A percentile compares a stretch with the other conserved stretches of the same genome.
Evolutionary conservation across 1,139 yeast species (phyloP).

Genomic region (Sugiyamaella pinicola): DNA sequence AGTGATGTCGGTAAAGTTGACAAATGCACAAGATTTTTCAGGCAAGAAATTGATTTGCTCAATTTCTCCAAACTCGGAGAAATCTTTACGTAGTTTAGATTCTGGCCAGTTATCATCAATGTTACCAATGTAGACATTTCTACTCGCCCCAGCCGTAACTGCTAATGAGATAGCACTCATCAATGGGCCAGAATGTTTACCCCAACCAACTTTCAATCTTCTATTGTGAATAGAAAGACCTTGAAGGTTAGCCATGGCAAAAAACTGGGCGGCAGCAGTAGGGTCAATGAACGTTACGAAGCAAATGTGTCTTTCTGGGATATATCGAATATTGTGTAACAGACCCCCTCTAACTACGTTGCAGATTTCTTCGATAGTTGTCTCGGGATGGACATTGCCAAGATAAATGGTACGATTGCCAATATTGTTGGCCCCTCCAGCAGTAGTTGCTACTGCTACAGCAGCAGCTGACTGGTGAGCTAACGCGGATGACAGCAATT

Average conservation of each 20-base stretch:
- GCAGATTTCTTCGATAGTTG: slow-evolving; percentile 89
- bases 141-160: slow-evolving; percentile 90
- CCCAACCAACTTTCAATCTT: slow-evolving; percentile 92
- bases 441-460: slow-evolving; percentile 69
- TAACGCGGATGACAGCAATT: slow-evolving; percentile 50
- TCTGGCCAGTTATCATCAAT: slow-evolving; percentile 59
- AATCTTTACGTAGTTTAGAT: slow-evolving; percentile 67
- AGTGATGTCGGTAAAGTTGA: slow-evolving; percentile 84
- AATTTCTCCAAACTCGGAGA: slow-evolving; percentile 83
- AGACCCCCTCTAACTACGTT: slow-evolving; percentile 93
- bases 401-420: slow-evolving; percentile 92
- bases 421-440: slow-evolving; percentile 75
- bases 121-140: slow-evolving; percentile 88
- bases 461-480: slow-evolving; percentile 78
- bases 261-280: slow-evolving; percentile 90
- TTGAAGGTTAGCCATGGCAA: slow-evolving; percentile 81
- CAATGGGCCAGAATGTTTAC: slow-evolving; percentile 88
- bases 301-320: slow-evolving; percentile 83
- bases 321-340: slow-evolving; percentile 60
- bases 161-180: slow-evolving; percentile 80
- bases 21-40: slow-evolving; percentile 88
- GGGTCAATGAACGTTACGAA: slow-evolving; percentile 91
- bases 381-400: slow-evolving; percentile 83
- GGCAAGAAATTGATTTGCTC: slow-evolving; percentile 87
- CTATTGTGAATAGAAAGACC: slow-evolving; percentile 80